Base-by-base conservation (phyloP, 2,329 filamentous ascomycete genomes). In the Penicillium crustosum region DNA sequence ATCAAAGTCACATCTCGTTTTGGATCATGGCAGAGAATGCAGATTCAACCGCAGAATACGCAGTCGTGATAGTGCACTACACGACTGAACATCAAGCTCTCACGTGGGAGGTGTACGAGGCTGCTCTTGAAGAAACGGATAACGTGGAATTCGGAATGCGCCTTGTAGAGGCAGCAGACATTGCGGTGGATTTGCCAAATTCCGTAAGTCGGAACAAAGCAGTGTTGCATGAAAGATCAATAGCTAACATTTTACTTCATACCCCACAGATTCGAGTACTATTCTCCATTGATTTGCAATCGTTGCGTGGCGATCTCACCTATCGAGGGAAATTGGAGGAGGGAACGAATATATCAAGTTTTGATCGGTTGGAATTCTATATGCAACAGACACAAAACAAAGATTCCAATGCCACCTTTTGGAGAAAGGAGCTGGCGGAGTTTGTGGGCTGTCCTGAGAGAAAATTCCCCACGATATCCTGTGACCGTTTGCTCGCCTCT, bases 261-360 rank as follows among this genome's bases (percentile, higher is more conserved):
- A 2, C 0, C 9, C 21, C 15, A 21, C 10, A 54, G 52, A 23
- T 41, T 29, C 52, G 25, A 39, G 42, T 35, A 8, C 17, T 43
- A 17, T 42, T 54, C n/a, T 54, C 21, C 19, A n/a, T 54, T 23
- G 52, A 54, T 25, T 38, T 41, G 17, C 33, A 54, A 49, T 29
- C 12, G 17, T 54, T 23, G 19, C 8, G 15, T 21, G 35, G 19
- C 3, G 33, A 7, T 31, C 33, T 54, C 25, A 25, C 43, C 23
- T 33, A 48, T 19, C 42, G 33, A 48, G 21, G 19, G 9, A 19
- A 8, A 8, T 39, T 29, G 27, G 15, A n/a, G 5, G 5, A 47
- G 9, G 44, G 17, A 17, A 13, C 21, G 9, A 19, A 33, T 19
- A 31, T 47, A 7, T 33, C 31, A 15, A 3, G 19, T 7, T 13